These are phyloP conservation scores for Trypanosoma lewisi DNA, from an alignment of 208 protist genomes.

Conservation along the genomic window DNA sequence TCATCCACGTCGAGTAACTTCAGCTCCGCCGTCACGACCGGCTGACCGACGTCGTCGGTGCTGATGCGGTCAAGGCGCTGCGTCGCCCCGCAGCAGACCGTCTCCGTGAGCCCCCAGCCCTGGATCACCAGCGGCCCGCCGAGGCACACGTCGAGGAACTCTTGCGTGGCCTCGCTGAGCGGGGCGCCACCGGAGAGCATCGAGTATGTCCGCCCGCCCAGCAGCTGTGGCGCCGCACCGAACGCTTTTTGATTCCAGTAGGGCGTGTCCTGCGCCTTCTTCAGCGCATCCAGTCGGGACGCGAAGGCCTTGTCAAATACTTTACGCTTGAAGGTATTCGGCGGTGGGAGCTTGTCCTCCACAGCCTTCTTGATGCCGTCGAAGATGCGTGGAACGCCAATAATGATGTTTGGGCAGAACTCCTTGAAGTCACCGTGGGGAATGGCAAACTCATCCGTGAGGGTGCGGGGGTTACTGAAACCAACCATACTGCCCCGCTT, in stretches of 20 bases:
- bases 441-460: conserved; percentile 46
- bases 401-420: conserved; percentile 64
- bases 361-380: conserved; percentile 52
- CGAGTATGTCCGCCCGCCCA: conserved; percentile 66
- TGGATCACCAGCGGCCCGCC: conserved; percentile 37
- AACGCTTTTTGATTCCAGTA: conserved; percentile 77
- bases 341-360: conserved; percentile 36
- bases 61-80: conserved; percentile 31
- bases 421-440: conserved; percentile 66
- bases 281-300: conserved; percentile 45
- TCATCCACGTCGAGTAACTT: conserved; percentile 79
- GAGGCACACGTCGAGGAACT: conserved; percentile 75
- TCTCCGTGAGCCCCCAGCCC: conserved; percentile 76
- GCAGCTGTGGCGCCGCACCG: conserved; percentile 48
- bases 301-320: conserved; percentile 74
- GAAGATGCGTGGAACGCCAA: conserved; percentile 60
- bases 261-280: conserved; percentile 66
- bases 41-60: conserved; percentile 13
- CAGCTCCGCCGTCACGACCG: conserved; percentile 31
- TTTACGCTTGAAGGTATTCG: conserved; percentile 25
- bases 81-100: conserved; percentile 32
- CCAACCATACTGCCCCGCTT: conserved; percentile 47
- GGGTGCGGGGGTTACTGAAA: conserved; percentile 61
- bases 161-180: conserved; percentile 46
- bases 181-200: conserved; percentile 57